phyloP scores from a whole-genome alignment of 2,329 filamentous ascomycete species.

The Venturia pyrina region DNA sequence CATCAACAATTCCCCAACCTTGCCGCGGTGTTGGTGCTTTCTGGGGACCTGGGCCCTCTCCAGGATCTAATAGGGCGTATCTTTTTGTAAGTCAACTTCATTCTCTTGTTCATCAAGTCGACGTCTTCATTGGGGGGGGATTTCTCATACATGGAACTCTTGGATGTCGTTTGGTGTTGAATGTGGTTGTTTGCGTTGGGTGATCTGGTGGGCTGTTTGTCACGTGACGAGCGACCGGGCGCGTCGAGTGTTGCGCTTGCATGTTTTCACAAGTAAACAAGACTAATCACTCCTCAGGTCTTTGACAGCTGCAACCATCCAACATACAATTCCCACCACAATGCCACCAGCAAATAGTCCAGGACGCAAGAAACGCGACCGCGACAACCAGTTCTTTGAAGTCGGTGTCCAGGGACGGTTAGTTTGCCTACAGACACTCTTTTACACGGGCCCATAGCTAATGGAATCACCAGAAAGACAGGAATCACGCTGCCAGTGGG shows the following conservation, averaged over 20 bases:
- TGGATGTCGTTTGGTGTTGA: no score
- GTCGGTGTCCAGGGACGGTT: constrained; percentile 8
- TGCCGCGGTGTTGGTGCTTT: no score
- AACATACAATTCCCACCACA: background rate
- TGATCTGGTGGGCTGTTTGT: no score
- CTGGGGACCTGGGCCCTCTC: no score
- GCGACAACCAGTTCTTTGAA: constrained; percentile 5
- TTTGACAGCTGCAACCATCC: background rate
- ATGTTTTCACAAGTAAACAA: background rate
- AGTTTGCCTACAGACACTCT: background rate
- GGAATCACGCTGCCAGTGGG: constrained; percentile 75
- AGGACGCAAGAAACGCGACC: constrained; percentile 9
- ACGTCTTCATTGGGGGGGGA: no score
- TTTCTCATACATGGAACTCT: no score
- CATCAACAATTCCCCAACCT: no score
- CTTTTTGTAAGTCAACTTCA: no score
- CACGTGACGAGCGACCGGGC: background rate
- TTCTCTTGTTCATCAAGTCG: no score
- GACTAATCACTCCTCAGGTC: background rate
- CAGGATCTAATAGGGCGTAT: no score
- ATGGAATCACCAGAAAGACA: constrained; percentile 58
- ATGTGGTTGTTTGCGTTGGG: no score
- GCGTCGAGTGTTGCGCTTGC: background rate
- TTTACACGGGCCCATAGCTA: background rate
- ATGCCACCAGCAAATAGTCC: background rate